A percentile compares a stretch with the other conserved stretches of the same genome.
Evolutionary conservation across 2,329 filamentous ascomycete species (phyloP).

Genomic region (Endothia cerciana): DNA sequence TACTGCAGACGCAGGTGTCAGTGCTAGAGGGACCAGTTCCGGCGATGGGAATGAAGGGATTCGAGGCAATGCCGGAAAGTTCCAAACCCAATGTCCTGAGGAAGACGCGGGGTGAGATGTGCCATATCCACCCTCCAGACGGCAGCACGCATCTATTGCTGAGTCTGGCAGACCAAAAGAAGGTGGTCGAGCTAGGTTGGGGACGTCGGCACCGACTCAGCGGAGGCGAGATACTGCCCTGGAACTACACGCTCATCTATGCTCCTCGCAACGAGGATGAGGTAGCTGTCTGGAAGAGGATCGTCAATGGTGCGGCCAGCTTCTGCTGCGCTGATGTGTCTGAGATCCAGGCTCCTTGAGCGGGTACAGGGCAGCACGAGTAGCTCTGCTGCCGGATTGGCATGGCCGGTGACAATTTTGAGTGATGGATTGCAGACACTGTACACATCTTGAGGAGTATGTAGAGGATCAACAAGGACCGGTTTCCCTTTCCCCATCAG

Average conservation of each 20-base stretch:
- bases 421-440: not conserved
- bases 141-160: conserved; percentile 44
- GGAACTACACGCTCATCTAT: conserved; percentile 46
- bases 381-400: not conserved
- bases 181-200: conserved; percentile 43
- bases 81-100: conserved; percentile 23
- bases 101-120: conserved; percentile 39
- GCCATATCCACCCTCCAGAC: conserved; percentile 44
- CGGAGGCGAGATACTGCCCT: conserved; percentile 37
- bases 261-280: conserved; percentile 44
- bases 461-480: not conserved
- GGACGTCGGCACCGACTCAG: conserved; percentile 44
- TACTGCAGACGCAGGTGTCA: conserved; percentile 37
- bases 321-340: conserved; percentile 27
- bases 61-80: conserved; percentile 28
- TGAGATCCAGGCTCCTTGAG: conserved; percentile 13
- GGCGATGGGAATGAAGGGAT: conserved; percentile 35
- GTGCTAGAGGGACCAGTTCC: conserved; percentile 39
- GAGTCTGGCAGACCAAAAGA: conserved; percentile 42
- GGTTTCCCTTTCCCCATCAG: not conserved
- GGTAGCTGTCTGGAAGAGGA: conserved; percentile 37
- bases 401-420: not conserved
- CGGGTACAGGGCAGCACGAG: not conserved
- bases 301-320: conserved; percentile 30
- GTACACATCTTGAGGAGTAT: not conserved